A percentile compares a stretch with the other conserved stretches of the same genome.
These are phyloP conservation scores for Sporothrix euskadiensis DNA, from an alignment of 2,329 filamentous ascomycete genomes.

Conservation along the genomic window DNA sequence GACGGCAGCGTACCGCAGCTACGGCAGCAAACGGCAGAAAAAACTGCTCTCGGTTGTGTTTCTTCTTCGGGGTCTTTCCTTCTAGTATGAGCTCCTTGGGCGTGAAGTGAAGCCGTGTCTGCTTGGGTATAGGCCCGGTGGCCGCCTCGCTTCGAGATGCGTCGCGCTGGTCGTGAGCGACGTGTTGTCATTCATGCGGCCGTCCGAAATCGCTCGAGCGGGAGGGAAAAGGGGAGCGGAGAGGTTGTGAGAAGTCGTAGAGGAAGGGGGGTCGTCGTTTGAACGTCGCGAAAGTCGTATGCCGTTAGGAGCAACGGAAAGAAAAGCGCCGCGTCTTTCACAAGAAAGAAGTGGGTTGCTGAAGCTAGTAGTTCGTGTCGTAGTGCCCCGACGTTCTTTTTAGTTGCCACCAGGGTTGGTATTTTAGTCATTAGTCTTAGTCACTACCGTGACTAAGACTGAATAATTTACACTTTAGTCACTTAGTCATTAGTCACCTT, in stretches of 20 bases:
- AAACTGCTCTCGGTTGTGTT: background rate
- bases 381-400: background rate
- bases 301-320: background rate
- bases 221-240: background rate
- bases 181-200: conserved; percentile 19
- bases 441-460: too few relatives aligned
- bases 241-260: background rate
- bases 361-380: conserved; percentile 17
- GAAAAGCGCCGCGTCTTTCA: background rate
- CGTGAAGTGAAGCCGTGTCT: background rate
- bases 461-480: too few relatives aligned
- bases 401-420: conserved; percentile 8
- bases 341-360: background rate
- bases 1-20: conserved; percentile 31
- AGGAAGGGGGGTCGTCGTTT: conserved; percentile 5
- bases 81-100: background rate
- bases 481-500: too few relatives aligned
- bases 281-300: background rate
- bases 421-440: too few relatives aligned
- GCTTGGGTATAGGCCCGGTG: background rate
- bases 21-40: conserved; percentile 13
- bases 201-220: background rate
- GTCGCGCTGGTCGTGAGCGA: background rate
- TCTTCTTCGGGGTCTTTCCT: background rate
- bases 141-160: background rate